Evolutionary conservation across 2,329 filamentous ascomycete genomes (phyloP).

Genomic region (Fusarium pininemorale): DNA sequence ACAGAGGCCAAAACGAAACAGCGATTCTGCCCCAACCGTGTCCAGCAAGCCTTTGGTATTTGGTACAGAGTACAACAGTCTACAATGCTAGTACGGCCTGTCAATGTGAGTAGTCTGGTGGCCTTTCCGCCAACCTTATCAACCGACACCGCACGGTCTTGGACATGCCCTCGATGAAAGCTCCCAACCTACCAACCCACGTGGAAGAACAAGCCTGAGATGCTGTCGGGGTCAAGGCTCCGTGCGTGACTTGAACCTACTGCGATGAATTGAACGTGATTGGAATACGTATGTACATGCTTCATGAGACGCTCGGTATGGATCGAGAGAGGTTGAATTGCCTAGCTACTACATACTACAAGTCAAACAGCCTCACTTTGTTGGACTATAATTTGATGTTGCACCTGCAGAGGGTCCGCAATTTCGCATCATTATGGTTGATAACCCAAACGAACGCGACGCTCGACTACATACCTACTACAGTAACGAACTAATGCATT

Average conservation of each 20-base stretch:
- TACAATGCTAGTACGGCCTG: background rate
- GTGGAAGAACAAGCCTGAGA: conserved; percentile 23
- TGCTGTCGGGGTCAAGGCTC: conserved; percentile 12
- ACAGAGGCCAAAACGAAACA: background rate
- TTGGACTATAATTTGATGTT: background rate
- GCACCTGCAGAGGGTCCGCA: conserved; percentile 6
- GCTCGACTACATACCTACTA: background rate
- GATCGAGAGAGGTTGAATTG: background rate
- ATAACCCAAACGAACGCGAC: background rate
- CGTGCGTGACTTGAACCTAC: conserved; percentile 11
- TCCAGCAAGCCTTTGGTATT: background rate
- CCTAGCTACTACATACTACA: background rate
- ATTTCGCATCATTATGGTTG: background rate
- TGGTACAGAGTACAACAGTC: background rate
- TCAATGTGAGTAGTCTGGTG: background rate
- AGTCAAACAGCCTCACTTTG: conserved; percentile 12
- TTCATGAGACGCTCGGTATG: background rate
- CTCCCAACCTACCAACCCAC: conserved; percentile 13
- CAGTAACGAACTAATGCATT: background rate
- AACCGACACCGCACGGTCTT: conserved; percentile 26
- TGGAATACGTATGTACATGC: background rate
- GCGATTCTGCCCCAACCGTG: background rate
- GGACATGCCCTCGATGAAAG: conserved; percentile 23
- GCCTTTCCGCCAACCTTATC: conserved; percentile 11
- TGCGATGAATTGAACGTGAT: background rate